A percentile compares a stretch with the other conserved stretches of the same genome.
Conservation (phyloP, 768 basidiomycete species). For the Hericium coralloides region DNA sequence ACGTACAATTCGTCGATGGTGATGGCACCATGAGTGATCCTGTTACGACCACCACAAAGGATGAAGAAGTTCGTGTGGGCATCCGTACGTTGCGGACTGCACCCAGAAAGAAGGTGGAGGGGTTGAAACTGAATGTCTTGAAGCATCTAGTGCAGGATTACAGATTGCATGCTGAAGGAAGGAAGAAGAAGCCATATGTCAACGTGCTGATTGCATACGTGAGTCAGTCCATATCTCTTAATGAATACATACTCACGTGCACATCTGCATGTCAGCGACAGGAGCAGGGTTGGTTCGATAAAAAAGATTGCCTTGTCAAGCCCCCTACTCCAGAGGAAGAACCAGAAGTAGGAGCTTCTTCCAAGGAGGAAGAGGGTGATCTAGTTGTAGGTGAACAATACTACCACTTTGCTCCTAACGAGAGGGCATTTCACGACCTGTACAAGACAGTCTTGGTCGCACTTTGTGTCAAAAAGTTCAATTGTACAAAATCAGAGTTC, state of each 20-base stretch:
- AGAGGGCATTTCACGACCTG: background rate
- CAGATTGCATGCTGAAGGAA: background rate
- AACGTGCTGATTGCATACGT: background rate
- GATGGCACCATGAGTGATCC: background rate
- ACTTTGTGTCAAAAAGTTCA: background rate
- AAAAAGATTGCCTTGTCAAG: background rate
- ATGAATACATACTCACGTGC: background rate
- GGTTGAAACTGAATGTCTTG: background rate
- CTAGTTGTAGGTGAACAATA: too few relatives aligned
- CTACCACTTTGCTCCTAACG: too few relatives aligned
- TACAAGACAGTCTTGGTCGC: background rate
- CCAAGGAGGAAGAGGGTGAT: too few relatives aligned
- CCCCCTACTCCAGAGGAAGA: background rate
- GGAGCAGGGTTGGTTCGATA: background rate
- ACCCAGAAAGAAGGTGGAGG: background rate
- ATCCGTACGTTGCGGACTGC: background rate
- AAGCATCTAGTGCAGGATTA: background rate
- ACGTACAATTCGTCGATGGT: background rate
- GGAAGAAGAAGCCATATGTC: background rate
- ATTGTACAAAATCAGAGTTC: background rate
- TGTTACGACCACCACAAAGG: background rate
- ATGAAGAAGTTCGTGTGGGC: background rate
- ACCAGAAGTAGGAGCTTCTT: too few relatives aligned
- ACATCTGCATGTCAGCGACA: background rate
- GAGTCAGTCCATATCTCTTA: background rate